Conservation (phyloP, 129 eudicot genomes). For the Flaveria sonorensis region DNA sequence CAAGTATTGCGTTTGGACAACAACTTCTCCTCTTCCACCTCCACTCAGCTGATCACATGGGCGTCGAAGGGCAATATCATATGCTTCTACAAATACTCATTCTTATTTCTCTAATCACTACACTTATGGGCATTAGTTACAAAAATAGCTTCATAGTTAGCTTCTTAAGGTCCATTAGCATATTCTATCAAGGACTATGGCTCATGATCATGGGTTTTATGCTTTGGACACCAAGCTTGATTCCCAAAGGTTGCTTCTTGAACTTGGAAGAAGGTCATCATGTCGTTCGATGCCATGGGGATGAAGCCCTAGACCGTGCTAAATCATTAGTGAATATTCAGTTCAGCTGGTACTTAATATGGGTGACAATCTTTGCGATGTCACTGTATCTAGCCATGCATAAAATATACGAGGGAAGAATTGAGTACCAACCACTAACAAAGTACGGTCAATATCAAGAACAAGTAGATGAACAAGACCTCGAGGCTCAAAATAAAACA, state of each 20-base stretch:
- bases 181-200: conserved; percentile 85
- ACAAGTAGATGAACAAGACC: conserved; percentile 40
- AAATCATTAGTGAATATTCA: conserved; percentile 76
- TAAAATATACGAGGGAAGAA: conserved; percentile 43
- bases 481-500: conserved; percentile 65
- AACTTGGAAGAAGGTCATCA: conserved; percentile 77
- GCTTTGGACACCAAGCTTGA: conserved; percentile 73
- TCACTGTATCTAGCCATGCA: conserved; percentile 50
- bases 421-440: conserved; percentile 49
- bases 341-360: conserved; percentile 81
- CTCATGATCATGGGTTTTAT: conserved; percentile 85
- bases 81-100: conserved; percentile 71
- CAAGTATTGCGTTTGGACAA: conserved; percentile 66
- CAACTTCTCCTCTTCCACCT: conserved; percentile 89
- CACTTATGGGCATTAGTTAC: conserved; percentile 59
- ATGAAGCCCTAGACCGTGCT: conserved; percentile 70
- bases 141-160: conserved; percentile 53
- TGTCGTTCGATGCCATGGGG: conserved; percentile 69
- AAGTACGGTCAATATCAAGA: conserved; percentile 40
- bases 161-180: conserved; percentile 68
- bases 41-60: conserved; percentile 96
- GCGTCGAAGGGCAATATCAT: conserved; percentile 94
- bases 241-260: conserved; percentile 85
- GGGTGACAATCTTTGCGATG: conserved; percentile 49
- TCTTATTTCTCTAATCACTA: conserved; percentile 49